A percentile compares a stretch with the other conserved stretches of the same genome.
These are phyloP conservation scores for Phytopythium ostracodes DNA, from an alignment of 352 stramenopile genomes.

Conservation along the genomic window DNA sequence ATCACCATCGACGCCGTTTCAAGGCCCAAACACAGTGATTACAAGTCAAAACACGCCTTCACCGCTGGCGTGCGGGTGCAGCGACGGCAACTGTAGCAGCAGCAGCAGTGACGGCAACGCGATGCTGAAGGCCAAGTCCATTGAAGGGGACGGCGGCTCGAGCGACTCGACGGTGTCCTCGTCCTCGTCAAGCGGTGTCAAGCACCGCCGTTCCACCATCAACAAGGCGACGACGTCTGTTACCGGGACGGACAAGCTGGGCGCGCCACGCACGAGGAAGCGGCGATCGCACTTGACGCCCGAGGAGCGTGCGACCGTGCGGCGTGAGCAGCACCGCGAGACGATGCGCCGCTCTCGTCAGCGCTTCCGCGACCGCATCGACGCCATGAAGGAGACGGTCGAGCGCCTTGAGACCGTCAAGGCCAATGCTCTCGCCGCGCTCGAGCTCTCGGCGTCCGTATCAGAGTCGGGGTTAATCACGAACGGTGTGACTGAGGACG, in stretches of 20 bases:
- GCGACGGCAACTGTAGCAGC: background rate
- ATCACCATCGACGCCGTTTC: background rate
- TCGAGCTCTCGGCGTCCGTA: background rate
- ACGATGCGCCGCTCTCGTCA: conserved; percentile 32
- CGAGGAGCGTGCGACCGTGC: conserved; percentile 16
- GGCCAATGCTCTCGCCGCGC: conserved; percentile 11
- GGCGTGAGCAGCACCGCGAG: conserved; percentile 25
- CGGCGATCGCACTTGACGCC: conserved; percentile 12
- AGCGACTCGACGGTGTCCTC: conserved; percentile 5
- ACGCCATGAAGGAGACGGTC: conserved; percentile 25
- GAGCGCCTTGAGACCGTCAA: conserved; percentile 18
- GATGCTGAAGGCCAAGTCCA: background rate
- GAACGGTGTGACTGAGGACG: background rate
- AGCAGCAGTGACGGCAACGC: conserved; percentile 1
- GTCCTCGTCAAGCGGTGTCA: background rate
- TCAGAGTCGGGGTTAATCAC: background rate
- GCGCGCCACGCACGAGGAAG: conserved; percentile 1
- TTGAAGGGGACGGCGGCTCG: background rate
- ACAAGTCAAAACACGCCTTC: background rate
- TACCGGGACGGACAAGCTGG: background rate
- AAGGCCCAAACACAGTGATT: background rate
- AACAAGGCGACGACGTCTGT: background rate
- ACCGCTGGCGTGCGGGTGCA: background rate
- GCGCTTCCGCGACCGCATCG: conserved; percentile 28
- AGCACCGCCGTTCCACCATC: background rate